Conservation (phyloP, 176 grass and related monocot species). For the Triticum turgidum region DNA sequence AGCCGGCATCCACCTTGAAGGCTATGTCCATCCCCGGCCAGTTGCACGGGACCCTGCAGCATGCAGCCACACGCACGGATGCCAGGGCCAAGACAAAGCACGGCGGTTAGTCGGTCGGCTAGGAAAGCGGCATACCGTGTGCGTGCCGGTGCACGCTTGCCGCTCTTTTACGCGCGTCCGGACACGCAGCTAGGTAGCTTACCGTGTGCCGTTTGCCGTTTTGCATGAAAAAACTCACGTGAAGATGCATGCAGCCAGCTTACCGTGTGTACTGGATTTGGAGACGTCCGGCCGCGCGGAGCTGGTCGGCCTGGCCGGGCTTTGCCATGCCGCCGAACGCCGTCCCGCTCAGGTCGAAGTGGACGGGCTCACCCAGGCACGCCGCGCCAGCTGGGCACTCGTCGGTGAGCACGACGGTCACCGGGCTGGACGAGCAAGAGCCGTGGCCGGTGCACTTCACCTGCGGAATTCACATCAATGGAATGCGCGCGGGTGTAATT, state of each 20-base stretch:
- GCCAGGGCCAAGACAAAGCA: not conserved
- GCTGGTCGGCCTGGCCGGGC: constrained; percentile 55
- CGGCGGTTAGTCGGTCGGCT: not conserved
- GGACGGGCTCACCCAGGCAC: constrained; percentile 44
- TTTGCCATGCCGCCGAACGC: constrained; percentile 71
- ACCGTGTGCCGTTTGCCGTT: not conserved
- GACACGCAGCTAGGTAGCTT: not conserved
- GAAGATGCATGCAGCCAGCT: not conserved
- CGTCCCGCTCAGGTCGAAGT: constrained; percentile 89
- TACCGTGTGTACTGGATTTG: constrained; percentile 60
- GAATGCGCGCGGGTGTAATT: too few species aligned
- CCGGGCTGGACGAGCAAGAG: not conserved
- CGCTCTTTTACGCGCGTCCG: not conserved
- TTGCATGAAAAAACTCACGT: not conserved
- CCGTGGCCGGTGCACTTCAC: not conserved
- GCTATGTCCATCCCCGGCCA: constrained; percentile 60
- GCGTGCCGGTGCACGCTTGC: not conserved
- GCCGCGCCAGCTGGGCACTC: not conserved
- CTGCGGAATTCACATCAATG: not conserved
- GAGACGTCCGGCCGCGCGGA: constrained; percentile 57
- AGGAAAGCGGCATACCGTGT: not conserved
- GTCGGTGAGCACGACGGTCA: constrained; percentile 20
- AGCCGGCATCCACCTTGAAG: constrained; percentile 71
- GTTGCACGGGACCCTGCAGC: constrained; percentile 71
- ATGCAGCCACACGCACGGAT: constrained; percentile 13